Percentiles rank a stretch among this genome's conserved stretches.
These are phyloP conservation scores for Daldinia childiae DNA, from an alignment of 495 filamentous ascomycete species.

Conservation along the genomic window DNA sequence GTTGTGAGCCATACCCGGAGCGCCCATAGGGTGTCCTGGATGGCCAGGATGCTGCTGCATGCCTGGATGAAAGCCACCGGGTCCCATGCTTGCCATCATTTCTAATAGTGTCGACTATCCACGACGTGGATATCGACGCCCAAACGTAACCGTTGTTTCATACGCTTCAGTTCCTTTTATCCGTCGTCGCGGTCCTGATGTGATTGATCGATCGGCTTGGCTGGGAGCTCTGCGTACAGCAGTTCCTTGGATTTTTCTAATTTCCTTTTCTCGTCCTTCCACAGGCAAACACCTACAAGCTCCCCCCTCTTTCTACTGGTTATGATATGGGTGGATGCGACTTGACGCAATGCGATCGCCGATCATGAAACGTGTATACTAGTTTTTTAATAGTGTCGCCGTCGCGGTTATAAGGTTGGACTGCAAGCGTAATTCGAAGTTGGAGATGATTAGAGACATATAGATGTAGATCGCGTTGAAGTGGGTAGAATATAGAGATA, in stretches of 20 bases:
- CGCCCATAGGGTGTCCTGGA: slow-evolving; percentile 79
- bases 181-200: slow-evolving; percentile 22
- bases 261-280: slow-evolving; percentile 3
- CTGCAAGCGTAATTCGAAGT: slow-evolving; percentile 17
- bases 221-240: slow-evolving; percentile 4
- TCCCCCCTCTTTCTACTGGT: slow-evolving; percentile 12
- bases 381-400: slow-evolving; percentile 7
- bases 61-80: slow-evolving; percentile 71
- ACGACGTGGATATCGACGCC: slow-evolving; percentile 62
- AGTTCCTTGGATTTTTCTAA: neutral
- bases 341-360: slow-evolving; percentile 25
- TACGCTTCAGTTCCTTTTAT: slow-evolving; percentile 45
- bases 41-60: slow-evolving; percentile 78
- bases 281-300: neutral
- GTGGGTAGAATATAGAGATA: neutral
- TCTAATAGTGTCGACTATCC: slow-evolving; percentile 57
- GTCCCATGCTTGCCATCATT: slow-evolving; percentile 77
- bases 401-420: slow-evolving; percentile 10
- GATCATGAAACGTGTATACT: slow-evolving; percentile 10
- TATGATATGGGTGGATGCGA: slow-evolving; percentile 8
- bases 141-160: slow-evolving; percentile 52
- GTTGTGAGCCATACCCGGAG: slow-evolving; percentile 65
- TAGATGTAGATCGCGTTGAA: slow-evolving; percentile 8
- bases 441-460: slow-evolving; percentile 22
- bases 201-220: slow-evolving; percentile 26